phyloP scores from a whole-genome alignment of 495 filamentous ascomycete genomes.

The Cercophora samala region DNA sequence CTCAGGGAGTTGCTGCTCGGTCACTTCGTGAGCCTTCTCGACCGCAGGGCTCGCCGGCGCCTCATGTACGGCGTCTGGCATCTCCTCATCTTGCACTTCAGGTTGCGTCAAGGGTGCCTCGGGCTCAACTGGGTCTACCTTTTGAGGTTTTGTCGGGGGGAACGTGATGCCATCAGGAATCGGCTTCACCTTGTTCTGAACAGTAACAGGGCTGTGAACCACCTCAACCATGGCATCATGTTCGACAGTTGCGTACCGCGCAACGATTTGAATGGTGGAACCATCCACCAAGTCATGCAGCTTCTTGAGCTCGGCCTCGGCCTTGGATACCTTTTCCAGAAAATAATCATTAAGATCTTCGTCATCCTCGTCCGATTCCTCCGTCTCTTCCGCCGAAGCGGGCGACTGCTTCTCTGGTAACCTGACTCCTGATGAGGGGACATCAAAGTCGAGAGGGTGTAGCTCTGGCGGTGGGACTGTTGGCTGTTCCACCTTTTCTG shows the following conservation, averaged over 20 bases:
- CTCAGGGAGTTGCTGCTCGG: conserved; percentile 19
- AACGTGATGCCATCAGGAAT: conserved; percentile 28
- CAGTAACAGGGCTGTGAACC: conserved; percentile 25
- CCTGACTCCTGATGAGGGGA: background rate
- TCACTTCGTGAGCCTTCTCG: conserved; percentile 29
- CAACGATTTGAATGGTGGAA: conserved; percentile 24
- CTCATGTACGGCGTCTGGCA: conserved; percentile 25
- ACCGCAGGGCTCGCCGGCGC: conserved; percentile 27
- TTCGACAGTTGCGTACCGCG: conserved; percentile 35
- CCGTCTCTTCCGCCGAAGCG: background rate
- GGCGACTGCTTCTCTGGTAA: background rate
- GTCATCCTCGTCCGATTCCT: conserved; percentile 42
- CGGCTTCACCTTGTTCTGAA: background rate
- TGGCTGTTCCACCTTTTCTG: background rate
- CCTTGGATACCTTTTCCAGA: conserved; percentile 42
- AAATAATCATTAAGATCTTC: conserved; percentile 53
- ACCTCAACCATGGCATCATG: conserved; percentile 36
- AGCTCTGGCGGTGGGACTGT: background rate
- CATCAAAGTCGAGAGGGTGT: background rate
- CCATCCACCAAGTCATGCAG: conserved; percentile 30
- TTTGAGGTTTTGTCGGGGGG: conserved; percentile 19
- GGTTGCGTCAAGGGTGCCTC: background rate
- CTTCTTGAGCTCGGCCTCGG: conserved; percentile 41
- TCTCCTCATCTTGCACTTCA: conserved; percentile 13
- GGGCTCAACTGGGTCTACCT: background rate